A percentile compares a stretch with the other conserved stretches of the same genome.
These are phyloP conservation scores for Solanum chilense DNA, from an alignment of 257 asterid species.

Conservation along the genomic window DNA sequence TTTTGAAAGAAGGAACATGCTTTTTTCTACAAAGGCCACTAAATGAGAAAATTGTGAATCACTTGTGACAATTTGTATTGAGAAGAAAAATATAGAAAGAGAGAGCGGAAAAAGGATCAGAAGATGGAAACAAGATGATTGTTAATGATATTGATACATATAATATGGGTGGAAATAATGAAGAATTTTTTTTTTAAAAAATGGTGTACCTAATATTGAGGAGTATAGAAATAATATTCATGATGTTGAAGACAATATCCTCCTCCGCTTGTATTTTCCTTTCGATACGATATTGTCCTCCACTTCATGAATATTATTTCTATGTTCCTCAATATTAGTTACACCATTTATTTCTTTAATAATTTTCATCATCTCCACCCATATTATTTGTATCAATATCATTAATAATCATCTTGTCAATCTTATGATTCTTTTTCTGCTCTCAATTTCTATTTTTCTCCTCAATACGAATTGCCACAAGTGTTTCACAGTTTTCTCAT, in stretches of 20 bases:
- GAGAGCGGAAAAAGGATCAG: no score
- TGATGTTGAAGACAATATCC: background rate
- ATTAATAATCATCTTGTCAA: background rate
- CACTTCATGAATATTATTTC: background rate
- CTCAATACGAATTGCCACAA: background rate
- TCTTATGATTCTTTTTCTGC: background rate
- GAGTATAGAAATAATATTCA: no score
- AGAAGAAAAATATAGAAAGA: no score
- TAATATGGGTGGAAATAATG: no score
- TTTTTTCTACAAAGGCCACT: no score
- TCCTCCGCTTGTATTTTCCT: background rate
- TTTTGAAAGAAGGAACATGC: no score
- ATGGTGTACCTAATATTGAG: no score
- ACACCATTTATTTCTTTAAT: background rate
- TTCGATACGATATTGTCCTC: background rate
- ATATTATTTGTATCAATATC: background rate
- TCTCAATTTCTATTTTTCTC: background rate
- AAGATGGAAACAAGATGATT: no score
- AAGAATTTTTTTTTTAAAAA: background rate
- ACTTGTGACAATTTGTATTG: no score
- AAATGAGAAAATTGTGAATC: no score
- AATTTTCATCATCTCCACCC: background rate
- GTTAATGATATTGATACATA: no score
- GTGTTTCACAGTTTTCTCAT: background rate
- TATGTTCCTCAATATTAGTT: background rate